A percentile compares a stretch with the other conserved stretches of the same genome.
These are phyloP conservation scores for Paraconiothyrium brasiliense DNA, from an alignment of 2,329 filamentous ascomycete species.

Conservation along the genomic window DNA sequence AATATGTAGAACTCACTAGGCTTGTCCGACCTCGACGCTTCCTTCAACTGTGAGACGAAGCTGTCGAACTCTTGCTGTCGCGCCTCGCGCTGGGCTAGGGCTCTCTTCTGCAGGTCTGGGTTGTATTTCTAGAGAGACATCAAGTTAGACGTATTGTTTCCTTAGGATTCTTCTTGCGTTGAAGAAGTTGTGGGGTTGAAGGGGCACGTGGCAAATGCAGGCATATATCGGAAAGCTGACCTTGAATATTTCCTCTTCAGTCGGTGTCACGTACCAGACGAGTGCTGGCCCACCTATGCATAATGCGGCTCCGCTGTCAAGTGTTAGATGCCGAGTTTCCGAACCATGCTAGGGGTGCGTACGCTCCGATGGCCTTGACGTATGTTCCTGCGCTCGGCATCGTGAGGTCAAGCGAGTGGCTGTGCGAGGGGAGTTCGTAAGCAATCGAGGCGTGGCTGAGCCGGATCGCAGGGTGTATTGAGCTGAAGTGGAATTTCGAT, in stretches of 20 bases:
- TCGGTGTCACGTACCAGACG: constrained; percentile 80
- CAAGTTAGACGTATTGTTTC: neutral
- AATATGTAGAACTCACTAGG: constrained; percentile 69
- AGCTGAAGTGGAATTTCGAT: constrained; percentile 2
- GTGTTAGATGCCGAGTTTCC: constrained; percentile 30
- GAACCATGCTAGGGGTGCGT: constrained; percentile 21
- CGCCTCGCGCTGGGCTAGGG: constrained; percentile 79
- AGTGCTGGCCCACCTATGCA: constrained; percentile 87
- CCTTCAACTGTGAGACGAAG: constrained; percentile 84
- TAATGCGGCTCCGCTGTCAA: constrained; percentile 71
- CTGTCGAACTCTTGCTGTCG: constrained; percentile 87
- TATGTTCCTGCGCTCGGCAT: constrained; percentile 43
- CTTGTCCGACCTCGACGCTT: constrained; percentile 90
- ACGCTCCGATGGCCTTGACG: constrained; percentile 48
- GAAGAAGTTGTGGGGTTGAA: constrained; percentile 12
- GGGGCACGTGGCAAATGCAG: constrained; percentile 25
- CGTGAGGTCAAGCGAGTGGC: constrained; percentile 9
- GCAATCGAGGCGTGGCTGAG: constrained; percentile 4
- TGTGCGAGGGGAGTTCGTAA: neutral
- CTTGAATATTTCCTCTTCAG: constrained; percentile 89
- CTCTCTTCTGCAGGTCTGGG: constrained; percentile 89
- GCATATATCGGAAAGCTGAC: constrained; percentile 42
- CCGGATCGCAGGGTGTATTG: neutral
- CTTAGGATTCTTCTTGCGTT: neutral
- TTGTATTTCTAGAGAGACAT: constrained; percentile 74